phyloP scores from a whole-genome alignment of 2,329 filamentous ascomycete species.

The Colletotrichum kahawae region DNA sequence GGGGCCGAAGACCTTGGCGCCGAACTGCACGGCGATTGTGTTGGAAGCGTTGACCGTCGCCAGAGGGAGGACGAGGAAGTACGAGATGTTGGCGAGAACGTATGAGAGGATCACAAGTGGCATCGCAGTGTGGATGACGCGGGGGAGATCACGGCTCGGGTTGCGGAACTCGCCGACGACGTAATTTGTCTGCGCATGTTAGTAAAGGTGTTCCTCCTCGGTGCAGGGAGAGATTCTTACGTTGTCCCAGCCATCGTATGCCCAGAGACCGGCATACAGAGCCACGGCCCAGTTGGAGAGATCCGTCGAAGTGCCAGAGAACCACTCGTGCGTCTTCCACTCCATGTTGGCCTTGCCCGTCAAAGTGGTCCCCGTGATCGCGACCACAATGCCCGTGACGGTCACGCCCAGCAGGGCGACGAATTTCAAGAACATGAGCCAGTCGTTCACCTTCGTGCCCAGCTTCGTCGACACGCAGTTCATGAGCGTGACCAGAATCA shows the following conservation, averaged over 20 bases:
- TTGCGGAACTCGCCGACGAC: slow-evolving; percentile 97
- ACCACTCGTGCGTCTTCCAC: slow-evolving; percentile 91
- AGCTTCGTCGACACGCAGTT: slow-evolving; percentile 92
- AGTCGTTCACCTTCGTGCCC: slow-evolving; percentile 84
- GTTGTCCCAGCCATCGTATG: slow-evolving; percentile 99
- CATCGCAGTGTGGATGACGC: slow-evolving; percentile 96
- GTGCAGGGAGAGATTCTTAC: slow-evolving; percentile 55
- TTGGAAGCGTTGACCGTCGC: slow-evolving; percentile 84
- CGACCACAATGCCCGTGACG: slow-evolving; percentile 87
- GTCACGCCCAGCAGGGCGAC: slow-evolving; percentile 86
- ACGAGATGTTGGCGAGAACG: slow-evolving; percentile 87
- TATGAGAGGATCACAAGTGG: slow-evolving; percentile 91
- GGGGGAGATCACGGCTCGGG: slow-evolving; percentile 84
- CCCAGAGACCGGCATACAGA: slow-evolving; percentile 94
- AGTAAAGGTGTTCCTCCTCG: neutral
- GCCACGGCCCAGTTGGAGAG: slow-evolving; percentile 91
- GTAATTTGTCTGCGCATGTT: slow-evolving; percentile 78
- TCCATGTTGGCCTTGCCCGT: slow-evolving; percentile 77
- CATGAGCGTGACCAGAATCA: slow-evolving; percentile 78
- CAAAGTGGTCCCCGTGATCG: slow-evolving; percentile 80
- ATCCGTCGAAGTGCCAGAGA: slow-evolving; percentile 81
- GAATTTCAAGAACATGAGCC: slow-evolving; percentile 98
- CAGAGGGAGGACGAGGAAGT: slow-evolving; percentile 90
- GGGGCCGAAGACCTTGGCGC: slow-evolving; percentile 85
- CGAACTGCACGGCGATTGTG: slow-evolving; percentile 95